Evolutionary conservation across 1,139 yeast species (phyloP).

Genomic region (Candida gigantensis): DNA sequence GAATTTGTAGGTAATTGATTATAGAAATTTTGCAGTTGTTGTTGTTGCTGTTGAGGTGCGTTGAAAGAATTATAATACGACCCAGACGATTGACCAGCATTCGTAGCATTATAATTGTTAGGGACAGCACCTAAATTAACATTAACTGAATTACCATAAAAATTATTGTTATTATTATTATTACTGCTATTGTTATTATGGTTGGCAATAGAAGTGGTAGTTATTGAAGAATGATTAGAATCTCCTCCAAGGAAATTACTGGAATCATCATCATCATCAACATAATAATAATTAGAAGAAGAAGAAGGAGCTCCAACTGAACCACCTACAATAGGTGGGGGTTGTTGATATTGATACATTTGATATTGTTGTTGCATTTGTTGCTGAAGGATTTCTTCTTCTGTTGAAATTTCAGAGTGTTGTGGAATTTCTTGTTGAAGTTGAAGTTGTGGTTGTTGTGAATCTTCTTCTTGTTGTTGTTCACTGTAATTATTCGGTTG

Average conservation of each 20-base stretch:
- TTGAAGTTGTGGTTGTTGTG: neutral
- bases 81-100: conserved; percentile 19
- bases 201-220: neutral
- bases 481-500: conserved; percentile 18
- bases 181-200: too few relatives aligned
- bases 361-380: neutral
- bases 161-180: neutral
- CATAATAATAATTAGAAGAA: neutral
- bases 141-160: conserved; percentile 9
- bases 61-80: conserved; percentile 12
- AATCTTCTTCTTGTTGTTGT: neutral
- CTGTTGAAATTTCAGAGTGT: neutral
- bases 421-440: conserved; percentile 3
- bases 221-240: neutral
- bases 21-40: neutral
- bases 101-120: conserved; percentile 9
- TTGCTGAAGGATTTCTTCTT: neutral
- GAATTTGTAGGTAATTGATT: conserved; percentile 6
- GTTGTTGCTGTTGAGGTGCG: conserved; percentile 6
- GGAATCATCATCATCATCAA: conserved; percentile 6
- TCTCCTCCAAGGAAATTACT: neutral
- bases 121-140: conserved; percentile 12
- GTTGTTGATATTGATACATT: conserved; percentile 6
- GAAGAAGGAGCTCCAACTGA: too few relatives aligned
- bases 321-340: neutral